A percentile compares a stretch with the other conserved stretches of the same genome.
These are phyloP conservation scores for Apiotrichum mycotoxinovorans DNA, from an alignment of 1,284 basidiomycete genomes.

Conservation along the genomic window DNA sequence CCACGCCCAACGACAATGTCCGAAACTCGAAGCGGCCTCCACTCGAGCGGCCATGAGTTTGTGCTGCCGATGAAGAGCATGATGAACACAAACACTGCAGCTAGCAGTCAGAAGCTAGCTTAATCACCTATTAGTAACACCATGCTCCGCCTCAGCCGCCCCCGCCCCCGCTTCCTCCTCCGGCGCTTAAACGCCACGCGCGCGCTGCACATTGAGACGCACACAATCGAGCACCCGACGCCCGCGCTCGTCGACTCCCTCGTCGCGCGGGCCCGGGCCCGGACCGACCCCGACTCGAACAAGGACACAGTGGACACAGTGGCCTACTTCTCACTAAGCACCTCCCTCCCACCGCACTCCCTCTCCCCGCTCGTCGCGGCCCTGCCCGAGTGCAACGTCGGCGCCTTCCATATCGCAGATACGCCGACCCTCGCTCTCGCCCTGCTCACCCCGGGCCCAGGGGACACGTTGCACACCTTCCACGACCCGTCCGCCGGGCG, in stretches of 20 bases:
- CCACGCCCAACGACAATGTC: not conserved
- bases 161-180: not conserved
- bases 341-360: slow-evolving; percentile 19
- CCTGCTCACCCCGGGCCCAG: slow-evolving; percentile 23
- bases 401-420: slow-evolving; percentile 29
- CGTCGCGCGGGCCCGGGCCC: too few species aligned
- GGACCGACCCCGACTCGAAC: too few species aligned
- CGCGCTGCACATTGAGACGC: slow-evolving; percentile 14
- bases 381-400: slow-evolving; percentile 26
- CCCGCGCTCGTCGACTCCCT: not conserved
- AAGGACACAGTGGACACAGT: slow-evolving; percentile 16
- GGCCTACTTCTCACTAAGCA: slow-evolving; percentile 38
- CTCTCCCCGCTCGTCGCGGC: slow-evolving; percentile 21
- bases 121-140: too few species aligned
- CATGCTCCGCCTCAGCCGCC: not conserved
- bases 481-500: slow-evolving; percentile 29
- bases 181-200: not conserved
- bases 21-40: too few species aligned
- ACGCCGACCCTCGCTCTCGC: slow-evolving; percentile 33
- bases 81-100: too few species aligned
- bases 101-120: too few species aligned
- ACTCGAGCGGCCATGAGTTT: too few species aligned
- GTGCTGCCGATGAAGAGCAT: too few species aligned
- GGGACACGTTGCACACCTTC: slow-evolving; percentile 13
- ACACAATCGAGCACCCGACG: slow-evolving; percentile 30